Conservation (phyloP, 306 rosid species). For the Glycyrrhiza uralensis region DNA sequence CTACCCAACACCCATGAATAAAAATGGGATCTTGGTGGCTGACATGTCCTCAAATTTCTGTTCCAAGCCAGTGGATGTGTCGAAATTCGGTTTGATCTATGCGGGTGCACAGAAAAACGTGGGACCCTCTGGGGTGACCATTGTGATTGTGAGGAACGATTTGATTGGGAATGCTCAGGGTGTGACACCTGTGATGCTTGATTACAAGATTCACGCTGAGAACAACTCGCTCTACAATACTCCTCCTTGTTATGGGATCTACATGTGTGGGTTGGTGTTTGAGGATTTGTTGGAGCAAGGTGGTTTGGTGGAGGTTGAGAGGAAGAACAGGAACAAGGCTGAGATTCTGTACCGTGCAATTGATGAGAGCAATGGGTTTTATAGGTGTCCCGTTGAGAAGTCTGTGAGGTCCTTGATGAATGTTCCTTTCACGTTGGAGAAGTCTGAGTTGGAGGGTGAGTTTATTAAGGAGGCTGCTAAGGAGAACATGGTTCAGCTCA, state of each 20-base stretch:
- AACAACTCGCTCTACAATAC: slow-evolving; percentile 86
- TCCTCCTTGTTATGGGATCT: slow-evolving; percentile 88
- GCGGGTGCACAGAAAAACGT: slow-evolving; percentile 98
- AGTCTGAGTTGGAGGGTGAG: slow-evolving; percentile 75
- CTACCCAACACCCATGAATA: slow-evolving; percentile 60
- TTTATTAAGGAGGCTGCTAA: slow-evolving; percentile 90
- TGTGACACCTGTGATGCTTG: slow-evolving; percentile 86
- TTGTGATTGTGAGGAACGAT: slow-evolving; percentile 80
- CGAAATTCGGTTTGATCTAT: slow-evolving; percentile 76
- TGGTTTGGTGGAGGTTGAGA: slow-evolving; percentile 85
- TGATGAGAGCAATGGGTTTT: slow-evolving; percentile 80
- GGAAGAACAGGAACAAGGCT: slow-evolving; percentile 78
- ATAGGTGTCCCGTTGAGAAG: slow-evolving; percentile 75
- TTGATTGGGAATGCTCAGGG: slow-evolving; percentile 74
- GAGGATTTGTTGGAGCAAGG: slow-evolving; percentile 89
- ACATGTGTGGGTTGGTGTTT: slow-evolving; percentile 93
- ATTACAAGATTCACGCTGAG: slow-evolving; percentile 80
- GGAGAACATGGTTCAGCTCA: slow-evolving; percentile 92
- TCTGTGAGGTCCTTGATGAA: slow-evolving; percentile 94
- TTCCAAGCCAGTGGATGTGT: slow-evolving; percentile 87
- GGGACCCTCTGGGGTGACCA: slow-evolving; percentile 94
- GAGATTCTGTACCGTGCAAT: slow-evolving; percentile 65
- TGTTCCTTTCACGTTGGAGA: slow-evolving; percentile 92
- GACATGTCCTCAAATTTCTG: slow-evolving; percentile 98
- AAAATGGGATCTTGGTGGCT: slow-evolving; percentile 53